Base-by-base conservation (phyloP, 768 basidiomycete species). In the Candolleomyces aberdarensis region DNA sequence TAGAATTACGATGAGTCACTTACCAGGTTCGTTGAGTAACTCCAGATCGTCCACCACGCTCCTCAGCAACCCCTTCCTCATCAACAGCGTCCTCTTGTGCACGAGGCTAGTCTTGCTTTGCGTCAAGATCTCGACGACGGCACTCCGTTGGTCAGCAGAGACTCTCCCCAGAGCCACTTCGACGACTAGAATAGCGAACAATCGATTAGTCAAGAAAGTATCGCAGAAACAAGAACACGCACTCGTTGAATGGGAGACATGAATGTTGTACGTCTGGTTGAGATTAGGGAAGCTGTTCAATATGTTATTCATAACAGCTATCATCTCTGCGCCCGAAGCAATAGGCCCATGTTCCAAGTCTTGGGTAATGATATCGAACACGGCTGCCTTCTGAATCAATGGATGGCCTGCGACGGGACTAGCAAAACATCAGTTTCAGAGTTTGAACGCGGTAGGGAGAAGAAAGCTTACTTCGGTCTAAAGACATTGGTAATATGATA, bases 321-420 rank as follows among this genome's bases (percentile, higher is more conserved):
- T 83, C 2, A 88, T 75, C 70, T 95, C 93, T 10, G 89, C 91
- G 8, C 83, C 84, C 15, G 91, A 86, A 10, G 89, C 90, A 26
- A 83, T 72, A 9, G 86, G 83, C 1, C 91, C 88, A 20, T 74
- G 78, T 46, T 75, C 76, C 39, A 88, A 67, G 66, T 94, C 92
- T 0, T 85, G 85, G 11, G 89, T 89, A 62, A 95, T 88, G 56
- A 95, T 92, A 70, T 95, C 92, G 63, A 93, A 87, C 20, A 90
- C 80, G 0, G 92, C 92, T 0, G 87, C 89, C 67, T 91, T 92
- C 57, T 80, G 78, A 52, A 81, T 77, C 63, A 84, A 85, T 0
- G 91, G 92, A 70, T 93, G 92, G 3, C 90, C 91, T 3, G 86
- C 80, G 29, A 86, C 82, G 20, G 81, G 71, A 60, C 89, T 91